phyloP scores from a whole-genome alignment of 306 rosid species.

The Chamaecrista fasciculata region DNA sequence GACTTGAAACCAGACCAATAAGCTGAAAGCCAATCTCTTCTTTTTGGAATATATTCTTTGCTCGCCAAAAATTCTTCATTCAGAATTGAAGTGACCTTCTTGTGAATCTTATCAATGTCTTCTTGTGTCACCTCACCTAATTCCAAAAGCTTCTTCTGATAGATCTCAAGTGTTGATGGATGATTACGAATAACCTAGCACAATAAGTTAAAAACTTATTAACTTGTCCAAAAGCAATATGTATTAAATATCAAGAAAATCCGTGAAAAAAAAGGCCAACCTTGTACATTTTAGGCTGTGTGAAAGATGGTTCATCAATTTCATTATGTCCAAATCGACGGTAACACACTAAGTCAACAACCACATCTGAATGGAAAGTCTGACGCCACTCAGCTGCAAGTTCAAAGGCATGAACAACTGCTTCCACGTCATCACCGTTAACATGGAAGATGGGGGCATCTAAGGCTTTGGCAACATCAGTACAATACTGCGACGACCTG shows the following conservation, averaged over 20 bases:
- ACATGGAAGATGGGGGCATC: conserved; percentile 92
- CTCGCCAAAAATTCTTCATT: conserved; percentile 87
- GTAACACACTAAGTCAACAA: conserved; percentile 92
- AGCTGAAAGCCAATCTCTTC: conserved; percentile 97
- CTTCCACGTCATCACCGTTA: conserved; percentile 92
- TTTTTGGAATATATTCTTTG: conserved; percentile 84
- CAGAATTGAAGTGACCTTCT: conserved; percentile 68
- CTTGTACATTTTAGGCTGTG: conserved; percentile 98
- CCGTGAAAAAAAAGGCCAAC: conserved; percentile 39
- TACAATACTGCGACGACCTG: conserved; percentile 89
- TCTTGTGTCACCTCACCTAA: conserved; percentile 66
- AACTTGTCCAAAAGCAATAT: conserved; percentile 19
- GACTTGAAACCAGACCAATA: conserved; percentile 97
- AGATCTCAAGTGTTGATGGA: conserved; percentile 83
- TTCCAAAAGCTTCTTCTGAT: conserved; percentile 79
- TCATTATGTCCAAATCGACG: conserved; percentile 97
- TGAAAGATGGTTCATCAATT: conserved; percentile 96
- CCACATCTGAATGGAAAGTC: conserved; percentile 94
- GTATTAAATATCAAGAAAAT: conserved; percentile 20
- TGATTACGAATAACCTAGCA: conserved; percentile 72
- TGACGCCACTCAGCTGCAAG: conserved; percentile 99
- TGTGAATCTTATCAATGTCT: conserved; percentile 64
- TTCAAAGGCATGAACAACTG: conserved; percentile 94
- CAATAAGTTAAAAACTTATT: conserved; percentile 24
- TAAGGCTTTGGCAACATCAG: conserved; percentile 95